phyloP scores from a whole-genome alignment of 1,284 basidiomycete species.

The Ganoderma lucidum region DNA sequence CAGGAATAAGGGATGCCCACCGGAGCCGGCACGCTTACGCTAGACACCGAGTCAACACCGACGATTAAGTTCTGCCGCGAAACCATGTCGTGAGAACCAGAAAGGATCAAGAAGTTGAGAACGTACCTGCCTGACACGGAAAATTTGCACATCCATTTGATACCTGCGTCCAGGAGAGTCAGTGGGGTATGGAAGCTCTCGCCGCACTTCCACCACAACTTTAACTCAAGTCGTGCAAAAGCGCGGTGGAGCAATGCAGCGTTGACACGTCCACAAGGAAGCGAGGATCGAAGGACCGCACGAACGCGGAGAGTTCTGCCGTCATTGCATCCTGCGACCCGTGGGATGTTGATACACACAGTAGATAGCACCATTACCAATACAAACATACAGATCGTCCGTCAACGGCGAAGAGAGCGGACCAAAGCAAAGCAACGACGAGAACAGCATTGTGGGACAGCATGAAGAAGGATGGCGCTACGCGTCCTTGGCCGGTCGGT shows the following conservation, averaged over 20 bases:
- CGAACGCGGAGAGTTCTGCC: neutral
- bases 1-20: neutral
- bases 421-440: neutral
- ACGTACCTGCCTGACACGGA: neutral
- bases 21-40: neutral
- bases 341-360: neutral
- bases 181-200: neutral
- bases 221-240: neutral
- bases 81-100: neutral
- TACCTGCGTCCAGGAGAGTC: neutral
- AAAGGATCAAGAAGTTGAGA: neutral
- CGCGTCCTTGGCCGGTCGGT: slow-evolving; percentile 27
- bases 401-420: neutral
- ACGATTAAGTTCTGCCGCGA: neutral
- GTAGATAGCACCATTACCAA: neutral
- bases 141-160: slow-evolving; percentile 1
- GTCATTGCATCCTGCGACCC: neutral
- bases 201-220: neutral
- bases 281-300: neutral
- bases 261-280: neutral
- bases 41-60: neutral
- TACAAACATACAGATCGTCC: neutral
- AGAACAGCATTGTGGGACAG: neutral
- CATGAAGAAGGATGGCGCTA: neutral
- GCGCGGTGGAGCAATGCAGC: neutral